These are phyloP conservation scores for Leccinum cinnamomeum DNA, from an alignment of 1,284 basidiomycete genomes.

Conservation along the genomic window DNA sequence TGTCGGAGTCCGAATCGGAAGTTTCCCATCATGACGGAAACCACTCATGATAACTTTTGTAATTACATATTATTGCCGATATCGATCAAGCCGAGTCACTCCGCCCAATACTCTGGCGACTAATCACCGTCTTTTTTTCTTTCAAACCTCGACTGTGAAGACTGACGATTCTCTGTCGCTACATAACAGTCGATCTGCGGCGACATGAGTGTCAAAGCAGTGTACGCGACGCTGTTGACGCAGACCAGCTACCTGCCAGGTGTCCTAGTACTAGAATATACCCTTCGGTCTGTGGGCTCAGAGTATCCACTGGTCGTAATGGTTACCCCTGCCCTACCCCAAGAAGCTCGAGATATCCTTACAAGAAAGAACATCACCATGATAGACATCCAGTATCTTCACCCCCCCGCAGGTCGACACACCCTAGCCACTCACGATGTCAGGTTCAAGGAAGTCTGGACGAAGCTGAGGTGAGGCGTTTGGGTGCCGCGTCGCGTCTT, in stretches of 20 bases:
- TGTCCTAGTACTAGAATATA: conserved; percentile 70
- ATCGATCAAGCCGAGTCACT: neutral
- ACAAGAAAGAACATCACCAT: conserved; percentile 52
- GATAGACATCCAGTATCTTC: conserved; percentile 60
- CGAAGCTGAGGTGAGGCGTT: conserved; percentile 71
- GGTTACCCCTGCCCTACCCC: conserved; percentile 64
- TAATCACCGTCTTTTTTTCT: neutral
- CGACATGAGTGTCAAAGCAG: conserved; percentile 37
- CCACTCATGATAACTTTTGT: neutral
- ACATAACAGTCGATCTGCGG: neutral
- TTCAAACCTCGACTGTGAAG: neutral
- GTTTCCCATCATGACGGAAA: too few species aligned
- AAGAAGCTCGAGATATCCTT: conserved; percentile 56
- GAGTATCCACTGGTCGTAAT: conserved; percentile 83
- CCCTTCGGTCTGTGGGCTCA: conserved; percentile 62
- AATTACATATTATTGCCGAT: neutral
- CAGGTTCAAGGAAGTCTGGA: conserved; percentile 88
- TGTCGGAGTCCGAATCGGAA: too few species aligned
- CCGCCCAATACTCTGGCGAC: neutral
- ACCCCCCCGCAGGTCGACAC: conserved; percentile 54
- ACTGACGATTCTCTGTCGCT: neutral
- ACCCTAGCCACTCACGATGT: conserved; percentile 50
- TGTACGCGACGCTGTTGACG: conserved; percentile 69
- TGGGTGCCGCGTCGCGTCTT: neutral
- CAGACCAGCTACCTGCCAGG: conserved; percentile 71